Conservation (phyloP, 768 basidiomycete genomes). For the Kwoniella sp. region DNA sequence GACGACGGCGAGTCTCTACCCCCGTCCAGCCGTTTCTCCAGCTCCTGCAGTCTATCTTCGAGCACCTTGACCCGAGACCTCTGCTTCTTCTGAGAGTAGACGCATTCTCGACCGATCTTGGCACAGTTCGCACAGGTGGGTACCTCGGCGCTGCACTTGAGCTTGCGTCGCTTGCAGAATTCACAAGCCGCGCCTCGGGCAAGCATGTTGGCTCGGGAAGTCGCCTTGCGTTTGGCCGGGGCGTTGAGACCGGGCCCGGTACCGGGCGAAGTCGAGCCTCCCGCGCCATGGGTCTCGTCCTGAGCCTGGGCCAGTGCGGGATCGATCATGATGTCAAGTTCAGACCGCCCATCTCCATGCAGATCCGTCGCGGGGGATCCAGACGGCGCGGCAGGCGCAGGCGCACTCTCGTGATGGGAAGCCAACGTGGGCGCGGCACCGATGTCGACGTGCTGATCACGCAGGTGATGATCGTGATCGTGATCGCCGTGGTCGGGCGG, state of each 20-base stretch:
- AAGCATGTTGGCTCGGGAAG: constrained; percentile 39
- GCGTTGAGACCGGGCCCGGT: no score
- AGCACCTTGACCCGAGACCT: constrained; percentile 29
- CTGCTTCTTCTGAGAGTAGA: constrained; percentile 42
- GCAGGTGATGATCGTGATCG: constrained; percentile 1
- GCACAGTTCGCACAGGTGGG: constrained; percentile 28
- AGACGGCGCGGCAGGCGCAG: neutral
- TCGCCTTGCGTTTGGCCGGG: constrained; percentile 32
- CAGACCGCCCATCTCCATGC: no score
- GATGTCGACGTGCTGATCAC: neutral
- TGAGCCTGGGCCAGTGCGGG: no score
- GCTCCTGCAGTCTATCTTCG: constrained; percentile 38
- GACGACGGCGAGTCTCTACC: neutral
- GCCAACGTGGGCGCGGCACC: neutral
- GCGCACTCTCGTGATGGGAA: neutral
- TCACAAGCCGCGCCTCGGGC: constrained; percentile 44
- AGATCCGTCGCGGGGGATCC: no score
- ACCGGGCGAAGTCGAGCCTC: no score
- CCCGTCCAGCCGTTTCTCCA: constrained; percentile 31
- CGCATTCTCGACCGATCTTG: constrained; percentile 25
- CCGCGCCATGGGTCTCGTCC: no score
- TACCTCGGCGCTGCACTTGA: constrained; percentile 40
- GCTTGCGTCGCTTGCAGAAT: constrained; percentile 38
- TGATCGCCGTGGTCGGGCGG: neutral
- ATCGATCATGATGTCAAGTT: no score